Evolutionary conservation across 2,329 filamentous ascomycete species (phyloP).

Genomic region (Conoideocrella luteorostrata): DNA sequence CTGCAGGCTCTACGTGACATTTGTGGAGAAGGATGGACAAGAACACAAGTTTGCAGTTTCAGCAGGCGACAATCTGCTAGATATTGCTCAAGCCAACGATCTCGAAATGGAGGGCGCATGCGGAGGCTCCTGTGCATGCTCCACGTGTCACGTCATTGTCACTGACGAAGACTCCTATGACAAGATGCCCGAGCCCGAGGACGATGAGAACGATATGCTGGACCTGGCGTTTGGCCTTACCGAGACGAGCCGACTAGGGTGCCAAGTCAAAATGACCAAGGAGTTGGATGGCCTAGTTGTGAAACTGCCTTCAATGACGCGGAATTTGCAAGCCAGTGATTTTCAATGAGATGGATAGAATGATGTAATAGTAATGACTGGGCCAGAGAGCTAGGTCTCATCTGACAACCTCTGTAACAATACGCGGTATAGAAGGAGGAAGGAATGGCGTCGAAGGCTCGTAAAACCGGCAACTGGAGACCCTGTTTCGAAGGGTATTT

Average conservation of each 20-base stretch:
- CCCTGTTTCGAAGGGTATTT: slow-evolving; percentile 9
- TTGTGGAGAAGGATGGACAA: slow-evolving; percentile 83
- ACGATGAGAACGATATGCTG: slow-evolving; percentile 85
- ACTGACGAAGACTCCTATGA: slow-evolving; percentile 67
- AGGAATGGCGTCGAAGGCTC: background rate
- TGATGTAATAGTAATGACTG: background rate
- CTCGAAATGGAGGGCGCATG: slow-evolving; percentile 98
- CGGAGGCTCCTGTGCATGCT: slow-evolving; percentile 88
- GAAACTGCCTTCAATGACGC: slow-evolving; percentile 83
- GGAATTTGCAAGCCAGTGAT: slow-evolving; percentile 93
- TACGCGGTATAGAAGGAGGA: slow-evolving; percentile 5
- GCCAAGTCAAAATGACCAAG: slow-evolving; percentile 86
- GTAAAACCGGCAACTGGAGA: background rate
- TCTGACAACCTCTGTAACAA: slow-evolving; percentile 7
- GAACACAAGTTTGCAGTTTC: slow-evolving; percentile 72
- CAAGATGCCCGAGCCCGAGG: slow-evolving; percentile 68
- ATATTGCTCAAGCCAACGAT: slow-evolving; percentile 91
- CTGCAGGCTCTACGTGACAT: slow-evolving; percentile 74
- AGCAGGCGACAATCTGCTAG: slow-evolving; percentile 86
- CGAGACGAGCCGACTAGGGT: slow-evolving; percentile 77
- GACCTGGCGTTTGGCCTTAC: slow-evolving; percentile 86
- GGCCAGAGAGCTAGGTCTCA: background rate
- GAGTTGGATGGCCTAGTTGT: slow-evolving; percentile 83
- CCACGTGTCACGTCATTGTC: slow-evolving; percentile 87
- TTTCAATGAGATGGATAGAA: slow-evolving; percentile 53